phyloP scores from a whole-genome alignment of 2,329 filamentous ascomycete genomes.

The Nemania sp. region DNA sequence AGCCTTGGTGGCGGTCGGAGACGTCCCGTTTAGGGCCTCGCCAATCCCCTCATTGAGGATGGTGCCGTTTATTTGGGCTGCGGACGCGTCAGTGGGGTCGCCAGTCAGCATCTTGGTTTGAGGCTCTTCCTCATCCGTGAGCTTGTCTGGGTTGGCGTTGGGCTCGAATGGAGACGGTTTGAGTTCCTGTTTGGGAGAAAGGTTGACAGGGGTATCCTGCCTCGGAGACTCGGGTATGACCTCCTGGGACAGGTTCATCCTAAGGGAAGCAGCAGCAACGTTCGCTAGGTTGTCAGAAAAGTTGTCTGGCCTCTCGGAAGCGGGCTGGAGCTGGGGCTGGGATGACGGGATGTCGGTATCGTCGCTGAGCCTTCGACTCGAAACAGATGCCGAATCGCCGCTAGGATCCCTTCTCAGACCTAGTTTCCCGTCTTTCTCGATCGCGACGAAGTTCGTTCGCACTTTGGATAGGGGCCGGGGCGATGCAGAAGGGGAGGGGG shows the following conservation, averaged over 20 bases:
- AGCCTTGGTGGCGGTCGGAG: slow-evolving; percentile 37
- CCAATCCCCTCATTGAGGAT: slow-evolving; percentile 26
- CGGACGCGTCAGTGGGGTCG: slow-evolving; percentile 39
- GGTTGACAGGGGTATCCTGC: slow-evolving; percentile 29
- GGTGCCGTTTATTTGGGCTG: slow-evolving; percentile 29
- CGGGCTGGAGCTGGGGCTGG: slow-evolving; percentile 44
- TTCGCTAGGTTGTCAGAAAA: slow-evolving; percentile 41
- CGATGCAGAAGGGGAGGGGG: slow-evolving; percentile 49
- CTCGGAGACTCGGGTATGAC: slow-evolving; percentile 50
- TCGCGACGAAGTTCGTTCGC: slow-evolving; percentile 73
- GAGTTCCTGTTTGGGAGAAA: slow-evolving; percentile 35
- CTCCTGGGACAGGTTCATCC: slow-evolving; percentile 45
- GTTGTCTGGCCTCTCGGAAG: slow-evolving; percentile 46
- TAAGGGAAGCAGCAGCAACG: slow-evolving; percentile 35
- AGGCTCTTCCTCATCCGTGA: slow-evolving; percentile 46
- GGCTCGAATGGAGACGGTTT: slow-evolving; percentile 37
- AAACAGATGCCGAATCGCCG: slow-evolving; percentile 47
- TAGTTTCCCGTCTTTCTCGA: slow-evolving; percentile 67
- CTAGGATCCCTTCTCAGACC: slow-evolving; percentile 55
- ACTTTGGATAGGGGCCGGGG: slow-evolving; percentile 74
- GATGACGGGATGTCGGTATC: slow-evolving; percentile 47
- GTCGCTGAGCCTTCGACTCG: slow-evolving; percentile 44
- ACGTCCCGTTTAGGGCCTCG: slow-evolving; percentile 29
- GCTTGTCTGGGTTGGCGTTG: slow-evolving; percentile 48
- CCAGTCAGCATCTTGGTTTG: slow-evolving; percentile 40